These are phyloP conservation scores for Aspergillus sp. DNA, from an alignment of 2,329 filamentous ascomycete species.

Conservation along the genomic window DNA sequence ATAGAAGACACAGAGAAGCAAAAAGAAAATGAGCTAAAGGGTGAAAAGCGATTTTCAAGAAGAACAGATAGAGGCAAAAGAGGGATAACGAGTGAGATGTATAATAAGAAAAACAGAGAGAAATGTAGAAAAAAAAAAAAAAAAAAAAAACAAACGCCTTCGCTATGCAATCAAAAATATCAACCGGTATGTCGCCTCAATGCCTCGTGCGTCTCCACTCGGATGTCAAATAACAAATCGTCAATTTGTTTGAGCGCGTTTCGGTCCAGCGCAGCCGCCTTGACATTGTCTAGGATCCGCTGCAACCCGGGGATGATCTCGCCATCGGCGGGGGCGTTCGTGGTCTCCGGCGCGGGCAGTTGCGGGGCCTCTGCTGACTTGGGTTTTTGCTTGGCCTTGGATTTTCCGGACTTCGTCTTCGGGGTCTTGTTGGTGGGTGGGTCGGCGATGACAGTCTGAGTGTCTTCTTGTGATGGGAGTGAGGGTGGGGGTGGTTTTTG, in stretches of 20 bases:
- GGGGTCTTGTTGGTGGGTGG: not conserved
- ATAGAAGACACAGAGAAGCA: too few species aligned
- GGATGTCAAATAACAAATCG: slow-evolving; percentile 76
- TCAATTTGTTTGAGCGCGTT: slow-evolving; percentile 70
- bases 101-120: not conserved
- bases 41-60: not conserved
- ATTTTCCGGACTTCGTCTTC: not conserved
- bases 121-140: not conserved
- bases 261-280: slow-evolving; percentile 59
- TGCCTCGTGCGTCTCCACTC: slow-evolving; percentile 70
- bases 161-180: slow-evolving; percentile 33
- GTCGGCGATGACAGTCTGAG: slow-evolving; percentile 8
- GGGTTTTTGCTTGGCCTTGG: slow-evolving; percentile 3
- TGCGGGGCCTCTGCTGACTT: not conserved
- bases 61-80: not conserved
- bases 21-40: not conserved
- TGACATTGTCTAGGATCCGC: slow-evolving; percentile 60
- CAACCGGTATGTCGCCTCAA: slow-evolving; percentile 50
- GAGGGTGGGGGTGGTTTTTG: not conserved
- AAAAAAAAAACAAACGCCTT: slow-evolving; percentile 26
- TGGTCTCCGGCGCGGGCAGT: too few species aligned
- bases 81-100: not conserved
- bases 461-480: slow-evolving; percentile 6
- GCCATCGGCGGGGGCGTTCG: slow-evolving; percentile 10
- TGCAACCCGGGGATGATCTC: slow-evolving; percentile 56